Evolutionary conservation across 441 rosid species (phyloP).

Genomic region (Erodium trifolium): DNA sequence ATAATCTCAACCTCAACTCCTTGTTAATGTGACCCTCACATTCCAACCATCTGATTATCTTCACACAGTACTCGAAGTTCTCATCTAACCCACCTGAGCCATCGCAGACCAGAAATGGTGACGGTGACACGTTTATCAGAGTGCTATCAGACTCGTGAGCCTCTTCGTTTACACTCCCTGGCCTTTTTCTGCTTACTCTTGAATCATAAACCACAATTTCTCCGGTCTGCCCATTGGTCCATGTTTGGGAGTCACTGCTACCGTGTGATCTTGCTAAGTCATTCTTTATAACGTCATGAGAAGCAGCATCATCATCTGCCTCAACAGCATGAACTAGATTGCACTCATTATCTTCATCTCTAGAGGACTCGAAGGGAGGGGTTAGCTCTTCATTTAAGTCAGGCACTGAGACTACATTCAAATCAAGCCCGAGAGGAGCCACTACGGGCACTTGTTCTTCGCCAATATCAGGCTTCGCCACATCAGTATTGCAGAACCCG

Average conservation of each 20-base stretch:
- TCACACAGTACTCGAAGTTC: constrained; percentile 76
- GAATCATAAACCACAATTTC: constrained; percentile 64
- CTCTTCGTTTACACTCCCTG: constrained; percentile 45
- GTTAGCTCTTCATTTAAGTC: constrained; percentile 87
- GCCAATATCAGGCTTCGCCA: constrained; percentile 30
- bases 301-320: constrained; percentile 56
- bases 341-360: constrained; percentile 82
- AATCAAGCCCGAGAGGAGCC: constrained; percentile 55
- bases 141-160: constrained; percentile 80
- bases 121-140: constrained; percentile 50
- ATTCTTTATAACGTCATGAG: constrained; percentile 51
- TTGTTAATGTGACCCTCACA: too few relatives aligned
- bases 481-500: constrained; percentile 51
- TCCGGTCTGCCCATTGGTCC: constrained; percentile 34
- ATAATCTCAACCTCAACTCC: constrained; percentile 16
- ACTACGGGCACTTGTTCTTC: constrained; percentile 32
- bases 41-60: constrained; percentile 76
- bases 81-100: constrained; percentile 61
- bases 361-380: constrained; percentile 68
- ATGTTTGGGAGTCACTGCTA: constrained; percentile 51
- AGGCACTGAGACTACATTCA: constrained; percentile 76
- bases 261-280: constrained; percentile 54
- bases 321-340: constrained; percentile 31
- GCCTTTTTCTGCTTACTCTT: constrained; percentile 50
- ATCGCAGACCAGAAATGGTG: constrained; percentile 18